Evolutionary conservation across 768 basidiomycete species (phyloP).

Genomic region (Leccinum broughii): DNA sequence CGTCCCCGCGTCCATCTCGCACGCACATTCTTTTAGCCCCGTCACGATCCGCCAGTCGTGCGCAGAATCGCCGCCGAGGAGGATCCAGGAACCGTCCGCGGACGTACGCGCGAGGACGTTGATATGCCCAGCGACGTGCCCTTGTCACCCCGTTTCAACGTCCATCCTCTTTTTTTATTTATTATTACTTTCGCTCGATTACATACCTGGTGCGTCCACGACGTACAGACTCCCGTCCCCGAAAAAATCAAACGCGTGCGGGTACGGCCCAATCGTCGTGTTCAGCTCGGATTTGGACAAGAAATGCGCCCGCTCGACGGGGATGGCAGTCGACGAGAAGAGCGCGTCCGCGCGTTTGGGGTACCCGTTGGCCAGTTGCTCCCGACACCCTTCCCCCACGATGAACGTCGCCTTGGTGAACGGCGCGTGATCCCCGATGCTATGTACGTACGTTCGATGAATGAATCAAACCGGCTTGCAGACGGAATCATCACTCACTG

Average conservation of each 20-base stretch:
- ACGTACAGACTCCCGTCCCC: constrained; percentile 61
- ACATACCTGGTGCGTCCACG: constrained; percentile 49
- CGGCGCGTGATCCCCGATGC: constrained; percentile 45
- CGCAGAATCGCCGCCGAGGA: constrained; percentile 55
- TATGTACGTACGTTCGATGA: constrained; percentile 5
- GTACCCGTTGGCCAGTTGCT: constrained; percentile 41
- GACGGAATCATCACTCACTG: constrained; percentile 17
- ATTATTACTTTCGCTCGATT: neutral
- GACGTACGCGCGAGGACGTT: constrained; percentile 57
- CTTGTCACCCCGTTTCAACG: constrained; percentile 7
- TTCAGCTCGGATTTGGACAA: constrained; percentile 35
- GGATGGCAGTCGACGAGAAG: constrained; percentile 38
- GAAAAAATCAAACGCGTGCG: constrained; percentile 51
- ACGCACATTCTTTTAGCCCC: constrained; percentile 42
- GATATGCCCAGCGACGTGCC: constrained; percentile 57
- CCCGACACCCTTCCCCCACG: constrained; percentile 42
- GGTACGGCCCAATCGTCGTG: constrained; percentile 50
- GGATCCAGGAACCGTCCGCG: constrained; percentile 53
- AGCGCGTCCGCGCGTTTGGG: constrained; percentile 39
- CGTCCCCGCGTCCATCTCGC: constrained; percentile 20
- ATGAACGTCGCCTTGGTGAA: constrained; percentile 51
- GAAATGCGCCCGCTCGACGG: constrained; percentile 40
- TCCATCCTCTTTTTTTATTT: neutral
- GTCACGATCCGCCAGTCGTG: constrained; percentile 55
- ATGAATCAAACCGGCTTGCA: constrained; percentile 1